Evolutionary conservation across 73 alveolate genomes (phyloP).

Genomic region (Blepharisma japonicum): DNA sequence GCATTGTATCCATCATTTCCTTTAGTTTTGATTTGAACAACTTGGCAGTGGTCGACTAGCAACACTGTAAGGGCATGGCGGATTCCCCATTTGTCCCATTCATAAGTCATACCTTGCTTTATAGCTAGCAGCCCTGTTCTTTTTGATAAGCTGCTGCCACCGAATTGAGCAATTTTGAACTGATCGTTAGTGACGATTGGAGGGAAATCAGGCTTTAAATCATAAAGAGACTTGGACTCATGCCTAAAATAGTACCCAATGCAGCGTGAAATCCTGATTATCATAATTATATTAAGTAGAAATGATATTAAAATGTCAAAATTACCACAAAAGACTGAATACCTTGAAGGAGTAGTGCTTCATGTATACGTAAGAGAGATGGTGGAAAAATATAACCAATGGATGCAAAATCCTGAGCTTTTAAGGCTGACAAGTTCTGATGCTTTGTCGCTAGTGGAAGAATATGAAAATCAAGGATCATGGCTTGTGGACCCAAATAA

Average conservation of each 20-base stretch:
- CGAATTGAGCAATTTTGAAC: background rate
- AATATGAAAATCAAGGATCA: too few relatives aligned
- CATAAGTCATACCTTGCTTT: slow-evolving; percentile 78
- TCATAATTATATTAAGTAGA: too few relatives aligned
- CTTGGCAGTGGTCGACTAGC: slow-evolving; percentile 78
- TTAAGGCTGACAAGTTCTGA: too few relatives aligned
- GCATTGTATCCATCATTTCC: slow-evolving; percentile 53
- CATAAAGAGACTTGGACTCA: slow-evolving; percentile 5
- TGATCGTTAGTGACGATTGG: slow-evolving; percentile 19
- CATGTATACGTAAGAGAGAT: too few relatives aligned
- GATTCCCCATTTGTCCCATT: slow-evolving; percentile 83
- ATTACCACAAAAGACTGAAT: too few relatives aligned
- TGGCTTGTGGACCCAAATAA: background rate
- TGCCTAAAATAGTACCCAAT: too few relatives aligned
- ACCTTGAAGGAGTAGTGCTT: too few relatives aligned
- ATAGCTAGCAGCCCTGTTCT: slow-evolving; percentile 71
- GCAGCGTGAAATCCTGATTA: too few relatives aligned
- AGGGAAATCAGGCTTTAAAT: slow-evolving; percentile 10
- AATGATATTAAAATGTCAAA: too few relatives aligned
- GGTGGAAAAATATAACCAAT: too few relatives aligned
- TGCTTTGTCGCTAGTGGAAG: too few relatives aligned
- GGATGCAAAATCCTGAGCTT: too few relatives aligned
- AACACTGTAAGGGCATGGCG: slow-evolving; percentile 76
- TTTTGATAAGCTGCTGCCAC: slow-evolving; percentile 27
- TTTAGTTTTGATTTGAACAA: slow-evolving; percentile 61